Base-by-base conservation (phyloP, 2,329 filamentous ascomycete species). In the Chalaropsis ovoidea region DNA sequence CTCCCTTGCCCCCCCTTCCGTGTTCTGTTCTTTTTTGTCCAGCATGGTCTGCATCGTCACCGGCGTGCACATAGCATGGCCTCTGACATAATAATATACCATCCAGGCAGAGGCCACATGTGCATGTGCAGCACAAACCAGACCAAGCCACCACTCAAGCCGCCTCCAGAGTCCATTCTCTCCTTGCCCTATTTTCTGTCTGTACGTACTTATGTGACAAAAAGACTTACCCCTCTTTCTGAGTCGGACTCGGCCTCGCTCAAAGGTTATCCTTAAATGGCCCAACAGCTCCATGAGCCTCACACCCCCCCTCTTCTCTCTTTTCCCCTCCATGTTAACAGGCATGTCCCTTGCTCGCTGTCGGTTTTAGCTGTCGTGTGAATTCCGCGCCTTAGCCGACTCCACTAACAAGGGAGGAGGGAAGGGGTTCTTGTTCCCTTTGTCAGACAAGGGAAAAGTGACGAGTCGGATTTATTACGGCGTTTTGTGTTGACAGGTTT, bases 211-310 rank as follows among this genome's bases (percentile, higher is more conserved):
- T 58, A 39, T 39, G 31, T 58, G 24, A 58, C 31, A 19, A 35
- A 31, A 58, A 58, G 27, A 35, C 27, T 58, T 58, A 58, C 54
- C 54, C 54, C 54, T 58, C 54, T 58, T 58, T 58, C 54, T 58
- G 11, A 58, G 13, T 58, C 27, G 17, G 54, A 35, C 54, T 58
- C 13, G 27, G 54, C 15, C 17, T 58, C 39, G 27, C 17, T 58
- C 54, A 58, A 52, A 52, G 24, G 45, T n/a, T 39, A n/a, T 58
- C 15, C 17, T 58, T 58, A 31, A 58, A 35, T 31, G 54, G 54
- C 54, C 54, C 54, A 39, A 58, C 27, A 58, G 27, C 17, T 58
- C 17, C 7, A 3, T 58, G 54, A 39, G 24, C 54, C 54, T 39
- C 27, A 56, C 52, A 31, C 52, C 13, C 52, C 24, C 27, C 24